phyloP scores from a whole-genome alignment of 106 monocot genomes.

The Platanthera guangdongensis region DNA sequence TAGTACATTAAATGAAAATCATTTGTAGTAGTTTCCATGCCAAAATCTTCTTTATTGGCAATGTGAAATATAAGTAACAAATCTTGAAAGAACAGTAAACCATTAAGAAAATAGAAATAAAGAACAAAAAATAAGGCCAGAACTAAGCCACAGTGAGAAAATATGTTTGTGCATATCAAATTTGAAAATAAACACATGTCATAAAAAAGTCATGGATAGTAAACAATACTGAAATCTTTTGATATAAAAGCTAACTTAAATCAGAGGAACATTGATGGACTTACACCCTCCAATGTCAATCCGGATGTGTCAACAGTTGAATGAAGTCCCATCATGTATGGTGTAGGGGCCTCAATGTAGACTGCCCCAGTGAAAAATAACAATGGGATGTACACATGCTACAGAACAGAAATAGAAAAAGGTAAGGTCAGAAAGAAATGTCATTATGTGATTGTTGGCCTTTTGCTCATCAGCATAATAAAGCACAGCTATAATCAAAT shows the following conservation, averaged over 20 bases:
- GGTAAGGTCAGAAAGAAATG: neutral
- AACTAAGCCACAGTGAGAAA: neutral
- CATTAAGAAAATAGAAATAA: neutral
- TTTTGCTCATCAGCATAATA: neutral
- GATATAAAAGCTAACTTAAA: neutral
- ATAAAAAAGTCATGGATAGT: neutral
- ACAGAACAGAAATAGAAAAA: constrained; percentile 19
- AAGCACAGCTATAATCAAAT: neutral
- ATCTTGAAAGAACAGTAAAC: neutral
- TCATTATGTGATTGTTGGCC: no score
- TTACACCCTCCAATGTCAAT: constrained; percentile 86
- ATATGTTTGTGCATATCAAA: neutral
- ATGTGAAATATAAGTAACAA: neutral
- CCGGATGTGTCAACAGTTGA: constrained; percentile 78
- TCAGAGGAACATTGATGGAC: constrained; percentile 8
- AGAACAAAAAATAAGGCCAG: neutral
- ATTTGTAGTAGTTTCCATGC: no score
- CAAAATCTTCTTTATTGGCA: no score
- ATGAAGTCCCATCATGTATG: constrained; percentile 99
- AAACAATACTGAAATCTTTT: neutral
- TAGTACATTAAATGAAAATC: no score
- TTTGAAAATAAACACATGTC: neutral
- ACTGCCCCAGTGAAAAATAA: constrained; percentile 96
- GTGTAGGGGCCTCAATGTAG: constrained; percentile 96
- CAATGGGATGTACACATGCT: constrained; percentile 98